Base-by-base conservation (phyloP, 495 filamentous ascomycete species). In the Aspergillus bertholletiae region DNA sequence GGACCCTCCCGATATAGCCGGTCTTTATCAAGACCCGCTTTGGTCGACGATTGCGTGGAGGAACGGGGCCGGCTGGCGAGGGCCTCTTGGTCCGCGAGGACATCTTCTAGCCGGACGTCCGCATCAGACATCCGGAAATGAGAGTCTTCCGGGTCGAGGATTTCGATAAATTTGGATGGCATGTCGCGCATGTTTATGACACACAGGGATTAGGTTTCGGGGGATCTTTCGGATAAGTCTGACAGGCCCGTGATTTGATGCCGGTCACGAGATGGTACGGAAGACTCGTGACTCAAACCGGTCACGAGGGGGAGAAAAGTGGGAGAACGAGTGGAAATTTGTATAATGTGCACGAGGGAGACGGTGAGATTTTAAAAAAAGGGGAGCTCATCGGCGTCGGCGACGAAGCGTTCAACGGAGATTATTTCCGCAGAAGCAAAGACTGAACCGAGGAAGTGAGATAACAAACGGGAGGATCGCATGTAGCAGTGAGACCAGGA, bases 81-180 rank as follows among this genome's bases (percentile, higher is more conserved):
- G 13, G 74, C 73, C 60, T 78, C 73, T 45, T 78, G 73, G 52
- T 74, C 67, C 46, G 74, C 74, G 34, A 78, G 69, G 58, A 78
- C 72, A 37, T 78, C 74, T 48, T 78, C 74, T 9, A 78, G 72
- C n/a, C 71, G 74, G 46, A 78, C 74, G 47, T 78, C 74, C 9
- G 67, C 71, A 49, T 70, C 68, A 51, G 73, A 77, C 47, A 72
- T 67, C 47, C 65, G 60, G 17, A 60, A 55, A 22, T 60, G 62
- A 15, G 62, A 47, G 41, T 72, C 64, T 56, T 73, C 63, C 18
- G 71, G 67, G 56, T 75, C 71, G 60, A 78, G 71, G 49, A 76
- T 73, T 64, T 76, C 74, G 60, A 78, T 67, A 60, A 76, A 76
- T 58, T 66, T 73, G 57, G 74, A 78, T 1, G 73, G 66, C 51